Evolutionary conservation across 2,329 filamentous ascomycete species (phyloP).

Genomic region (Aspergillus pseudonomiae): DNA sequence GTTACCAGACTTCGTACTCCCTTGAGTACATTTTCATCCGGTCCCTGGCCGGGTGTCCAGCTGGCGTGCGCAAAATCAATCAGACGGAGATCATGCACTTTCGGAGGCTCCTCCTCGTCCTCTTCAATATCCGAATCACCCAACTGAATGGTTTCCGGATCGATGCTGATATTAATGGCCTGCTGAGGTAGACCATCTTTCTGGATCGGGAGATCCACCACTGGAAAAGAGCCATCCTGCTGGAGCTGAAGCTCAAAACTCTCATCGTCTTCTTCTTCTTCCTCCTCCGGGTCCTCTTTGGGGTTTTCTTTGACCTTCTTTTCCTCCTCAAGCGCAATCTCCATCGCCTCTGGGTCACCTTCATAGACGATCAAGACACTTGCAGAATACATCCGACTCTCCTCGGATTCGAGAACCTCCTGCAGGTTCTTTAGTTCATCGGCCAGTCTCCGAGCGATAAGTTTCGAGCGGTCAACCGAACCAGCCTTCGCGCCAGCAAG

Average conservation of each 20-base stretch:
- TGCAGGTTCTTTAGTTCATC: conserved; percentile 49
- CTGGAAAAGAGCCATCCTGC: conserved; percentile 35
- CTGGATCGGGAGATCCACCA: conserved; percentile 35
- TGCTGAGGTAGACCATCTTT: conserved; percentile 32
- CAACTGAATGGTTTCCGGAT: conserved; percentile 42
- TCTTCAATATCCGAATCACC: conserved; percentile 56
- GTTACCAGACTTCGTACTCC: conserved; percentile 72
- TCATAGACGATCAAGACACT: conserved; percentile 69
- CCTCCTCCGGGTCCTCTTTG: conserved; percentile 35
- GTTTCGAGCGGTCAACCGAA: conserved; percentile 45
- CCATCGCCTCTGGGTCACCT: conserved; percentile 61
- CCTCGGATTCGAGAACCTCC: conserved; percentile 55
- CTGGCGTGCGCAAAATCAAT: conserved; percentile 96
- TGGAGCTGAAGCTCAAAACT: conserved; percentile 30
- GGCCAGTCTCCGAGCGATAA: conserved; percentile 46
- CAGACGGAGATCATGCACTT: conserved; percentile 78
- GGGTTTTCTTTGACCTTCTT: conserved; percentile 33
- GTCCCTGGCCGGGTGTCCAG: conserved; percentile 79
- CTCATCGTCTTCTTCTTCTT: conserved; percentile 35
- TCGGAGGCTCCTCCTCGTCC: conserved; percentile 61
- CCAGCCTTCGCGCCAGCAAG: conserved; percentile 51
- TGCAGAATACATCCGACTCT: conserved; percentile 69
- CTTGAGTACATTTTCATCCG: conserved; percentile 78
- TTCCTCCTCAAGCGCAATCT: conserved; percentile 52
- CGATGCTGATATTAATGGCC: conserved; percentile 39